These are phyloP conservation scores for Pseudocercospora macadamiae DNA, from an alignment of 2,329 filamentous ascomycete species.

Conservation along the genomic window DNA sequence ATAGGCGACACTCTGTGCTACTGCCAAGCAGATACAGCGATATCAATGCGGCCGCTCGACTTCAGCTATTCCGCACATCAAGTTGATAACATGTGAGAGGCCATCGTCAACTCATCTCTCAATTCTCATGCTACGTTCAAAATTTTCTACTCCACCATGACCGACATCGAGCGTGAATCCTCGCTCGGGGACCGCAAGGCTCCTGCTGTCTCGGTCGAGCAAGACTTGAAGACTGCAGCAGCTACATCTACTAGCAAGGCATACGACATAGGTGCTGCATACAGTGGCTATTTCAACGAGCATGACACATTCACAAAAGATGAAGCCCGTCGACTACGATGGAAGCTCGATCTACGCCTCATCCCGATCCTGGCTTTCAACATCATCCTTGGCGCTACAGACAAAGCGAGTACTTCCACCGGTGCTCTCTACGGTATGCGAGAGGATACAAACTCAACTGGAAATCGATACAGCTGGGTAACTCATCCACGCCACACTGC, in stretches of 20 bases:
- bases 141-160: background rate
- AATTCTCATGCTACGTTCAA: background rate
- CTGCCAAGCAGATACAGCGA: background rate
- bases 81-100: background rate
- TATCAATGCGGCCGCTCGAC: background rate
- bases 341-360: slow-evolving; percentile 17
- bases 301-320: slow-evolving; percentile 6
- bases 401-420: slow-evolving; percentile 14
- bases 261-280: slow-evolving; percentile 11
- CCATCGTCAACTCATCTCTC: background rate
- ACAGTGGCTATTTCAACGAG: slow-evolving; percentile 14
- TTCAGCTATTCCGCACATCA: background rate
- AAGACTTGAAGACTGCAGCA: background rate
- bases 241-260: background rate
- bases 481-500: too few species aligned
- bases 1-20: background rate
- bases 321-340: slow-evolving; percentile 2
- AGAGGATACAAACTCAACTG: slow-evolving; percentile 59
- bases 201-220: slow-evolving; percentile 5
- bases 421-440: slow-evolving; percentile 49
- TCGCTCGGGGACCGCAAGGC: background rate
- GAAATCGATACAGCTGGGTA: slow-evolving; percentile 62
- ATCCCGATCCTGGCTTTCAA: slow-evolving; percentile 16
- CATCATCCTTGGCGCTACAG: slow-evolving; percentile 16
- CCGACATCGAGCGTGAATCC: background rate